These are phyloP conservation scores for Phoma sp. DNA, from an alignment of 2,329 filamentous ascomycete genomes.

Conservation along the genomic window DNA sequence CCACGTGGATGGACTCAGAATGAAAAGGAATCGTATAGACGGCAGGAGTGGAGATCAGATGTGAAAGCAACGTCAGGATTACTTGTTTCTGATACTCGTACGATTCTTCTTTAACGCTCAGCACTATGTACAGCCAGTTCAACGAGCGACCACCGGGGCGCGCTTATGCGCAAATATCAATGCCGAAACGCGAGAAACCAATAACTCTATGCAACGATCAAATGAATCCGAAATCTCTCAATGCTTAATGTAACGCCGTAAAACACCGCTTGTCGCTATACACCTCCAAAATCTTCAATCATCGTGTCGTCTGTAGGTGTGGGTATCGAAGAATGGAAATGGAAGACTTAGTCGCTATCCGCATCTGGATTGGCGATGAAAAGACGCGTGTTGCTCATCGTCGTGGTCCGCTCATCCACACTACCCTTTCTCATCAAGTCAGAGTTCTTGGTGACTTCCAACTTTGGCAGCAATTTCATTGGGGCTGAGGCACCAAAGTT, in stretches of 20 bases:
- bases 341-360: constrained; percentile 49
- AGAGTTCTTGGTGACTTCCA: constrained; percentile 61
- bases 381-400: constrained; percentile 71
- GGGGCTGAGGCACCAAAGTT: constrained; percentile 63
- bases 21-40: neutral
- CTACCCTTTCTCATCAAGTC: constrained; percentile 79
- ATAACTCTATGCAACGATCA: constrained; percentile 10
- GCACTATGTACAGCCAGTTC: constrained; percentile 19
- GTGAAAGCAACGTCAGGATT: constrained; percentile 8
- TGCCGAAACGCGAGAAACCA: constrained; percentile 2
- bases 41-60: neutral
- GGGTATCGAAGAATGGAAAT: constrained; percentile 44
- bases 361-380: constrained; percentile 88
- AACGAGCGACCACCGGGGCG: constrained; percentile 25
- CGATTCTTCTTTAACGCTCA: constrained; percentile 8
- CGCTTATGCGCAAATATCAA: constrained; percentile 9
- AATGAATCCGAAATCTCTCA: neutral
- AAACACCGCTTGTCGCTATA: constrained; percentile 10
- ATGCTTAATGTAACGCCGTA: constrained; percentile 8
- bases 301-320: constrained; percentile 20
- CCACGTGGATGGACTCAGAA: constrained; percentile 5
- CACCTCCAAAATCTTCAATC: constrained; percentile 21
- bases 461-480: constrained; percentile 57
- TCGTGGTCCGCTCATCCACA: constrained; percentile 82
- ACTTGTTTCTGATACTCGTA: constrained; percentile 3